Evolutionary conservation across 352 stramenopile species (phyloP), one percentile per base, ranked within the genome.

Genomic region (Pythium dissotocum): DNA sequence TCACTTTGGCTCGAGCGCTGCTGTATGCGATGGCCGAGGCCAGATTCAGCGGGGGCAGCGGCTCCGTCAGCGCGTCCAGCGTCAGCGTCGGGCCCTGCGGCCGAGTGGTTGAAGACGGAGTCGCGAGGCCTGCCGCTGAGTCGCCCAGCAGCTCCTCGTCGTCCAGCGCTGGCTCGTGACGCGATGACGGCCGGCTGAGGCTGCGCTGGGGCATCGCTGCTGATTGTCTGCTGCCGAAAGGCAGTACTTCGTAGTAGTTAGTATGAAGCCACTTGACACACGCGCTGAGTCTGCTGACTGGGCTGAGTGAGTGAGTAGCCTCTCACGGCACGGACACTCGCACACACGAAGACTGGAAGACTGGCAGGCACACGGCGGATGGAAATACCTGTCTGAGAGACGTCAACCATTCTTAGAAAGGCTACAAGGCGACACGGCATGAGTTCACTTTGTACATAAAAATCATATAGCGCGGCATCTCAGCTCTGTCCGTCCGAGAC

Each of bases 31-130:
- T 62, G 0, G 38, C 57, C 21, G 57, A 33, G 12, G 57, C 10
- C n/a, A 62, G 38, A 18, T 62, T 48, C 21, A 62, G 26, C 24
- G 57, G 57, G 24, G 57, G 57, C 18, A 53, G 57, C 38, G 46
- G 21, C 46, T 53, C 46, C 7, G 46, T 10, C 12, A 53, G 46
- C 18, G 7, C 36, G 36, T 44, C 36, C 7, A 14, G 8, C 36
- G 36, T 6, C 33, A 7, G 12, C 3, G 36, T 44, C 33, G 36
- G 12, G 36, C 7, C 0, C 21, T 24, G 21, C 21, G 21, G 21
- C 21, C 21, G 21, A 24, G 21, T 24, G 21, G 36, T 44, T 12
- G 7, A 12, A 0, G 10, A 12, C 36, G 33, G 33, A 38, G 33
- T 38, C 33, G 9, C 33, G 36, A 44, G 8, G 36, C 36, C 36